phyloP scores from a whole-genome alignment of 768 basidiomycete genomes.

The Hericium alpestre region DNA sequence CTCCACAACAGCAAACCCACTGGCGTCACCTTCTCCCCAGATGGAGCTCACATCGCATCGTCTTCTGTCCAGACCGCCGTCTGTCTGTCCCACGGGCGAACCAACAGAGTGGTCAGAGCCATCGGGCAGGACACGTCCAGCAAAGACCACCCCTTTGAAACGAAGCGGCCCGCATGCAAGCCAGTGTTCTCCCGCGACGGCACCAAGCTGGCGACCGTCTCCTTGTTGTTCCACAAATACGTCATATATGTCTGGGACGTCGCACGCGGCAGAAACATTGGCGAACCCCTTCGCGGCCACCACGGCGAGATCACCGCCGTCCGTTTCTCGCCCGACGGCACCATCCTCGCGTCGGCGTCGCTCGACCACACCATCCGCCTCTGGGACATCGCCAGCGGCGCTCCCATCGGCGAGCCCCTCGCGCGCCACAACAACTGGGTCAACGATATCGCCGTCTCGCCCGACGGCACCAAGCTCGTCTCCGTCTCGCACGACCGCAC shows the following conservation, averaged over 20 bases:
- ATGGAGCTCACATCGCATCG: neutral
- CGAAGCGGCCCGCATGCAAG: neutral
- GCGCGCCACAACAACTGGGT: neutral
- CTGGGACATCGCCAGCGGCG: neutral
- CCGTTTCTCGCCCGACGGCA: slow-evolving; percentile 1
- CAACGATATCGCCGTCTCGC: neutral
- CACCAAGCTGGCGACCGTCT: neutral
- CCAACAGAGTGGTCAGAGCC: neutral
- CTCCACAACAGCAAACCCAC: neutral
- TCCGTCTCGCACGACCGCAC: neutral
- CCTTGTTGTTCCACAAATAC: slow-evolving; percentile 1
- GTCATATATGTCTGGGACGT: neutral
- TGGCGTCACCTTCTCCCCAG: slow-evolving; percentile 4
- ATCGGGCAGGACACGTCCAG: neutral
- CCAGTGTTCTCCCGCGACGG: neutral
- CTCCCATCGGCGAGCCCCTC: neutral
- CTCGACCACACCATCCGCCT: neutral
- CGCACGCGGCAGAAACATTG: neutral
- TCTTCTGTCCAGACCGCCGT: slow-evolving; percentile 3
- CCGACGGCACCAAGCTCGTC: neutral
- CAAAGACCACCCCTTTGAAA: neutral
- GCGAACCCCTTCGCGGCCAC: neutral
- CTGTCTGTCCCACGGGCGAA: neutral
- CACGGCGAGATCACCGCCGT: neutral
- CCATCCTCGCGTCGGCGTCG: neutral